Evolutionary conservation across 1,139 yeast species (phyloP).

Genomic region (Lodderomyces metapsilosis): DNA sequence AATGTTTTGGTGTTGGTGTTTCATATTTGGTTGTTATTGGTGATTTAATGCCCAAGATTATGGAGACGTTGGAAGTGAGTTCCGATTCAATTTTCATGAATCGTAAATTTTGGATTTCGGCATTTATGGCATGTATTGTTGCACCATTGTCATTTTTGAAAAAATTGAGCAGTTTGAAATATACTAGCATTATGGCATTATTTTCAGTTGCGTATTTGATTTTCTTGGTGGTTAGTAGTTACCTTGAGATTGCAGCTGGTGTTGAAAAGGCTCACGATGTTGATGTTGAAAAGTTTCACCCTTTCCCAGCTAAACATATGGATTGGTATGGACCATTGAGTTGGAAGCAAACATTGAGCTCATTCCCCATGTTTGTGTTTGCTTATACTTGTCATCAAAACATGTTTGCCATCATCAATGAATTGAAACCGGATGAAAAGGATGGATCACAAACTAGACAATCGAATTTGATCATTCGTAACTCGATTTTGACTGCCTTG

Average conservation of each 20-base stretch:
- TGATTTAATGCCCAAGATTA: conserved; percentile 81
- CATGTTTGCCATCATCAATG: conserved; percentile 88
- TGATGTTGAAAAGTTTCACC: conserved; percentile 7
- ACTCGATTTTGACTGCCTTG: conserved; percentile 59
- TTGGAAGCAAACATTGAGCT: conserved; percentile 33
- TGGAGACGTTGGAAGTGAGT: conserved; percentile 39
- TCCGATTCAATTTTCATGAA: conserved; percentile 24
- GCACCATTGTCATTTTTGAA: conserved; percentile 71
- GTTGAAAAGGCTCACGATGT: conserved; percentile 13
- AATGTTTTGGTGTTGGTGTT: conserved; percentile 88
- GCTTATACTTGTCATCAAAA: conserved; percentile 96
- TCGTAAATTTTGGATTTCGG: conserved; percentile 69
- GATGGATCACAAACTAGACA: conserved; percentile 51
- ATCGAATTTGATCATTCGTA: conserved; percentile 53
- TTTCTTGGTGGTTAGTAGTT: conserved; percentile 69
- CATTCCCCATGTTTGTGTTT: conserved; percentile 86
- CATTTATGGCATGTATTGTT: conserved; percentile 59
- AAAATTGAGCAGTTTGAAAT: conserved; percentile 78
- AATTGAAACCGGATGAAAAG: conserved; percentile 33
- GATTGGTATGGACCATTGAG: conserved; percentile 41
- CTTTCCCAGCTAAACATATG: conserved; percentile 17
- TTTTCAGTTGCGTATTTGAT: conserved; percentile 77
- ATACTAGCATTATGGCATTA: conserved; percentile 80
- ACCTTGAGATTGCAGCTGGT: conserved; percentile 30
- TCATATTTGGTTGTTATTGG: conserved; percentile 88